Conservation (phyloP, 345 rosid species). For the Physaria fendleri region DNA sequence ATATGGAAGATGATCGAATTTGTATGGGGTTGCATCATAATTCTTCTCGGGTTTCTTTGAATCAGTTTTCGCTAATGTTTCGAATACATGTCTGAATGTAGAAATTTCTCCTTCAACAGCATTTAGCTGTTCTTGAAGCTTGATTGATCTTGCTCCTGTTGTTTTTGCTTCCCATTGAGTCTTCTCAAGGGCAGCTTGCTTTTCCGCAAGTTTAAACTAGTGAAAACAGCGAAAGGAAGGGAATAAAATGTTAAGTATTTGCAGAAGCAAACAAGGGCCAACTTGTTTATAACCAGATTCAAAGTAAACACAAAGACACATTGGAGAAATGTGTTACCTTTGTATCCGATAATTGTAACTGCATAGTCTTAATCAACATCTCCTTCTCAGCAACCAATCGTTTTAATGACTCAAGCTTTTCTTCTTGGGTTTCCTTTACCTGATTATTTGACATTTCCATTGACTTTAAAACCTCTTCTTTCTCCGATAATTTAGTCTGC, state of each 20-base stretch:
- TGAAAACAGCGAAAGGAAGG: background rate
- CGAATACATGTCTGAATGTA: slow-evolving; percentile 46
- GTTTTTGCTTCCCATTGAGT: slow-evolving; percentile 88
- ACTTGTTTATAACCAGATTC: background rate
- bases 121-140: slow-evolving; percentile 70
- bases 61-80: slow-evolving; percentile 47
- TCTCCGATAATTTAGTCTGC: slow-evolving; percentile 59
- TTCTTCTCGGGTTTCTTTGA: slow-evolving; percentile 34
- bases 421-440: slow-evolving; percentile 40
- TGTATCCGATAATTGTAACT: slow-evolving; percentile 72
- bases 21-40: slow-evolving; percentile 50
- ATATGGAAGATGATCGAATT: slow-evolving; percentile 47
- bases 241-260: background rate
- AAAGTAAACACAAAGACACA: background rate
- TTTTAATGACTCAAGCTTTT: slow-evolving; percentile 53
- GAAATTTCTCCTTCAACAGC: slow-evolving; percentile 62
- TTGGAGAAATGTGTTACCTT: slow-evolving; percentile 45
- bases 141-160: slow-evolving; percentile 48
- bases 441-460: slow-evolving; percentile 49
- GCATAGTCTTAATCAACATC: slow-evolving; percentile 55
- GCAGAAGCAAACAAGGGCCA: background rate
- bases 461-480: slow-evolving; percentile 79
- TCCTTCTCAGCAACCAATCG: slow-evolving; percentile 60
- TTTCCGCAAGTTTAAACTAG: slow-evolving; percentile 94
- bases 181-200: slow-evolving; percentile 90